phyloP scores from a whole-genome alignment of 1,284 basidiomycete species.

The Phylloboletellus chloephorus region DNA sequence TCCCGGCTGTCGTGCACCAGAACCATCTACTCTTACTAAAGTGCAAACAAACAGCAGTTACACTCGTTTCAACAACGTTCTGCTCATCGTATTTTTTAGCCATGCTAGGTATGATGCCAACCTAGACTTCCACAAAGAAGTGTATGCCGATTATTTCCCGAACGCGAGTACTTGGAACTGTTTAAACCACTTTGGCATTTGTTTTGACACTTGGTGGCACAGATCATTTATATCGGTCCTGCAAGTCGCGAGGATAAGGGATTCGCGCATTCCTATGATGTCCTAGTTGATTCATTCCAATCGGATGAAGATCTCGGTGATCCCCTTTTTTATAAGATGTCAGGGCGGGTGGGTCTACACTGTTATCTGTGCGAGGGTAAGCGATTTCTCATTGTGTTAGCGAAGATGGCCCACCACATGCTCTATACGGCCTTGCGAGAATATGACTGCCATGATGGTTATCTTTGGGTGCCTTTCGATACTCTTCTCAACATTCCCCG shows the following conservation, averaged over 20 bases:
- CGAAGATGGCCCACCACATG: conserved; percentile 50
- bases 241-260: conserved; percentile 45
- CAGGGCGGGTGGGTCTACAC: conserved; percentile 36
- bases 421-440: conserved; percentile 43
- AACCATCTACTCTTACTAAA: conserved; percentile 5
- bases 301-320: conserved; percentile 39
- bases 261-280: conserved; percentile 45
- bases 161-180: conserved; percentile 35
- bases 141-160: conserved; percentile 45
- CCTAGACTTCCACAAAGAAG: conserved; percentile 42
- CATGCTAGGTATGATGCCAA: conserved; percentile 45
- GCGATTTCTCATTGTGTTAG: not conserved
- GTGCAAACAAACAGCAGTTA: conserved; percentile 22
- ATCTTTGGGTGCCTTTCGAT: conserved; percentile 50
- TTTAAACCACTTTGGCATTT: not conserved
- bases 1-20: conserved; percentile 10
- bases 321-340: conserved; percentile 38
- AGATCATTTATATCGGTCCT: conserved; percentile 49
- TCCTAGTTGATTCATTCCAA: conserved; percentile 44
- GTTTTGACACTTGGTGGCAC: not conserved
- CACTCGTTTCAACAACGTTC: conserved; percentile 38
- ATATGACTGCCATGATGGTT: conserved; percentile 45
- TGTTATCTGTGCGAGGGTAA: not conserved
- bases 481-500: conserved; percentile 47
- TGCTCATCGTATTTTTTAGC: conserved; percentile 48